These are phyloP conservation scores for Cytospora leucostoma DNA, from an alignment of 2,329 filamentous ascomycete genomes.

Conservation along the genomic window DNA sequence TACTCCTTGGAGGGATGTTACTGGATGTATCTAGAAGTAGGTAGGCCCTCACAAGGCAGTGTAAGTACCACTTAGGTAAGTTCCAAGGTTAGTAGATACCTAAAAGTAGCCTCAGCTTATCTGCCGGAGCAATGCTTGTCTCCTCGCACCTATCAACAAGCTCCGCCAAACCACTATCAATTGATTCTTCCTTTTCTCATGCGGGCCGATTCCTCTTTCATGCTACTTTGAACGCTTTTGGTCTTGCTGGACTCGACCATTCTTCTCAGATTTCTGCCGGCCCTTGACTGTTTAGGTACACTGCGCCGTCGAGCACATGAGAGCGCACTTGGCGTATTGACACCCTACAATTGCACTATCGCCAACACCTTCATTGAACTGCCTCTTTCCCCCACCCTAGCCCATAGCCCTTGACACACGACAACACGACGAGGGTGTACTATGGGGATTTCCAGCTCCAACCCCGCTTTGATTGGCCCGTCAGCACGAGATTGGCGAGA, in stretches of 20 bases:
- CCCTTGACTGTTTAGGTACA: background rate
- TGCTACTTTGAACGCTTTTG: conserved; percentile 5
- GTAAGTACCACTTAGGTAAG: too few species aligned
- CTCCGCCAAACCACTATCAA: conserved; percentile 5
- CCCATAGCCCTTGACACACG: background rate
- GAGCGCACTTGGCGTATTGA: background rate
- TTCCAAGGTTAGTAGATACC: too few species aligned
- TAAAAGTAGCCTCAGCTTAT: conserved; percentile 5
- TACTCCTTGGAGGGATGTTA: too few species aligned
- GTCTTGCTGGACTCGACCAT: conserved; percentile 6
- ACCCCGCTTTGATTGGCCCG: conserved; percentile 27
- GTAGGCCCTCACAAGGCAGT: too few species aligned
- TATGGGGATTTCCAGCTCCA: conserved; percentile 25
- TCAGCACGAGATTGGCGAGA: conserved; percentile 18
- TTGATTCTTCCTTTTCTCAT: conserved; percentile 4
- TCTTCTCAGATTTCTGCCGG: conserved; percentile 4
- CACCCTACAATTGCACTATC: background rate
- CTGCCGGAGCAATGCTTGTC: background rate
- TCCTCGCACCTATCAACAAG: conserved; percentile 14
- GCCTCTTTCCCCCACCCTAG: background rate
- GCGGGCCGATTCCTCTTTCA: conserved; percentile 11
- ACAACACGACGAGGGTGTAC: conserved; percentile 18
- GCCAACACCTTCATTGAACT: conserved; percentile 5
- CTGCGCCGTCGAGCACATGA: conserved; percentile 4
- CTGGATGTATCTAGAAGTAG: too few species aligned